A percentile compares a stretch with the other conserved stretches of the same genome.
Conservation (phyloP, 805 yeast species). For the Starmerella stigmatis region DNA sequence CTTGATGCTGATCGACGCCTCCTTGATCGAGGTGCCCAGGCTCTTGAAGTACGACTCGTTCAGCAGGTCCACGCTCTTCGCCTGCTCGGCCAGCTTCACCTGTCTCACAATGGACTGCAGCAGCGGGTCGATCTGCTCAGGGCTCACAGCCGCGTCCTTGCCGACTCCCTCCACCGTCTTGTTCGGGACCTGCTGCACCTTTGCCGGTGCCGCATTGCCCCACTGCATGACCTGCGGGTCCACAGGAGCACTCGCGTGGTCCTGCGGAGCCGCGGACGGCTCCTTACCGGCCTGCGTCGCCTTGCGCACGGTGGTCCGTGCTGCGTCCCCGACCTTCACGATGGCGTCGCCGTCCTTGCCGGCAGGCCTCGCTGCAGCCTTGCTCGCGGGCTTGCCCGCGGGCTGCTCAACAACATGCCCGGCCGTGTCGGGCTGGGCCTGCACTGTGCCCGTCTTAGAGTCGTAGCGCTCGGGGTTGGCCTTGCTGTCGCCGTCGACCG, state of each 20-base stretch:
- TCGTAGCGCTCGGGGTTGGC: slow-evolving; percentile 8
- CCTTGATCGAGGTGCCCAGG: slow-evolving; percentile 15
- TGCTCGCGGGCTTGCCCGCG: neutral
- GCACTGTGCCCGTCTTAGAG: neutral
- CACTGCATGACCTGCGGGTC: neutral
- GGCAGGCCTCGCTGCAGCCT: neutral
- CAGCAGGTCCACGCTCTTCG: slow-evolving; percentile 19
- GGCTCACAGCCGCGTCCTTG: neutral
- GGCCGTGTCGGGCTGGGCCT: neutral
- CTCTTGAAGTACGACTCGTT: slow-evolving; percentile 10
- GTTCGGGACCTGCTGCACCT: slow-evolving; percentile 5
- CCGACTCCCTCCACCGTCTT: neutral
- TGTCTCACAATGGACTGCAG: slow-evolving; percentile 23
- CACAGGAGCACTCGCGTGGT: neutral
- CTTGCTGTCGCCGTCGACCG: slow-evolving; percentile 18
- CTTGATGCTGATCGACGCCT: slow-evolving; percentile 13
- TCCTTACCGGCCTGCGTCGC: slow-evolving; percentile 22
- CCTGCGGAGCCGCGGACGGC: slow-evolving; percentile 18
- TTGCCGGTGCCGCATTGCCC: slow-evolving; percentile 26
- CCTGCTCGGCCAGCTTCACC: slow-evolving; percentile 20
- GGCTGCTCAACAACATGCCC: too few species aligned
- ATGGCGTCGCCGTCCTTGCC: neutral
- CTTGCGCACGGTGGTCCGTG: neutral
- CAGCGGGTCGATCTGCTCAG: slow-evolving; percentile 3
- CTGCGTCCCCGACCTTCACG: slow-evolving; percentile 11